Evolutionary conservation across 192 early-diverging fungal species (phyloP).

Genomic region (Globomyces pollinis-pini): DNA sequence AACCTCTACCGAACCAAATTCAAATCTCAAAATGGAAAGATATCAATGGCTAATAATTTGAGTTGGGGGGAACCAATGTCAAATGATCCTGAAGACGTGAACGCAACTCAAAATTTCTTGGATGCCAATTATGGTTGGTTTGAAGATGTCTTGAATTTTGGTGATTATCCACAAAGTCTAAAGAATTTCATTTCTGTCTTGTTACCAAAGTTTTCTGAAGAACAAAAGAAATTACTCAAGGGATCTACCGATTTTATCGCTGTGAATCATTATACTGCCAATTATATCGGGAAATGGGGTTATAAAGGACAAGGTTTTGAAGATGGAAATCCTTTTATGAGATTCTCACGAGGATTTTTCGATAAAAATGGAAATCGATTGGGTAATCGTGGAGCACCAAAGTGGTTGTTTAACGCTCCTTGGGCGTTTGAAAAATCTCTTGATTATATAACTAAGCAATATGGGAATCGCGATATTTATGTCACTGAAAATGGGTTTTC

Average conservation of each 20-base stretch:
- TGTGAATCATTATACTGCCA: conserved; percentile 33
- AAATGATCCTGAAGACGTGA: conserved; percentile 12
- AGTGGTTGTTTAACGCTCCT: conserved; percentile 15
- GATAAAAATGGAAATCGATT: conserved; percentile 13
- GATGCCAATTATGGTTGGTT: conserved; percentile 25
- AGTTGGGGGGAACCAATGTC: conserved; percentile 22
- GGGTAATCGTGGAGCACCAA: background rate
- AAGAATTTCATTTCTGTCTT: conserved; percentile 12
- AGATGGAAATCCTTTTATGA: background rate
- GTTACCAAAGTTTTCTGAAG: conserved; percentile 24
- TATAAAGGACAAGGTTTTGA: background rate
- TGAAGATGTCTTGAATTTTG: conserved; percentile 28
- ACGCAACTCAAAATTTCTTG: conserved; percentile 10
- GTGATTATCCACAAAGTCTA: conserved; percentile 30
- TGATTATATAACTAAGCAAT: conserved; percentile 1
- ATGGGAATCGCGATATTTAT: conserved; percentile 6
- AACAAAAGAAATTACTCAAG: conserved; percentile 22
- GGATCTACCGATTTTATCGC: conserved; percentile 34
- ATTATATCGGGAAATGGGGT: conserved; percentile 15
- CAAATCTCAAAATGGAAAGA: conserved; percentile 17
- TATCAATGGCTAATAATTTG: conserved; percentile 21
- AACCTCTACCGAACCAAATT: conserved; percentile 12
- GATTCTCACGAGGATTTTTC: conserved; percentile 7
- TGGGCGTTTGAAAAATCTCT: conserved; percentile 16
- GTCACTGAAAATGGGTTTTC: conserved; percentile 22